Conservation (phyloP, 805 yeast genomes). For the Metschnikowia aberdeeniae region DNA sequence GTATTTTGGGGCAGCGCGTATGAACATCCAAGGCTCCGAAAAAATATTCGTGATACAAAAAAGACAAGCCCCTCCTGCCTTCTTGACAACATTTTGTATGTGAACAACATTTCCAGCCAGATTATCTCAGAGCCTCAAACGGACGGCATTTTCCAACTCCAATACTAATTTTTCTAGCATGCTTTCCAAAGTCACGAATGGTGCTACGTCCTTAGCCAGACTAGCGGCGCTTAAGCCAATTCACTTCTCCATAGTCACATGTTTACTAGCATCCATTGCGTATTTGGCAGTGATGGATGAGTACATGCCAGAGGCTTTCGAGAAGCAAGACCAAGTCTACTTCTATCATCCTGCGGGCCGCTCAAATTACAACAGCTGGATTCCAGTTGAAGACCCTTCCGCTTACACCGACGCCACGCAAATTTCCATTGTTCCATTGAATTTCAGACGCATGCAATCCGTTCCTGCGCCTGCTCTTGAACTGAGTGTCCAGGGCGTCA, state of each 20-base stretch:
- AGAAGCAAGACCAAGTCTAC: constrained; percentile 23
- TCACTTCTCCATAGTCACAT: constrained; percentile 70
- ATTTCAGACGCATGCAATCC: constrained; percentile 46
- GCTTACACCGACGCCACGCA: constrained; percentile 42
- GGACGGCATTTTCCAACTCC: neutral
- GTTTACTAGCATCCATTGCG: constrained; percentile 73
- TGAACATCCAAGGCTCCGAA: constrained; percentile 1
- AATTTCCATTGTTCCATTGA: constrained; percentile 51
- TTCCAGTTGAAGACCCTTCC: constrained; percentile 39
- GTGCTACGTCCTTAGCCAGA: constrained; percentile 43
- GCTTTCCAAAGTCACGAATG: constrained; percentile 29
- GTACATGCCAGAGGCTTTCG: constrained; percentile 49
- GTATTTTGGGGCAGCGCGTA: constrained; percentile 2
- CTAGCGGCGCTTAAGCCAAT: constrained; percentile 79
- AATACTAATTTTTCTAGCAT: constrained; percentile 14
- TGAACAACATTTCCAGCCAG: too few relatives aligned
- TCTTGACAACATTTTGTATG: neutral
- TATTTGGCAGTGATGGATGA: constrained; percentile 73
- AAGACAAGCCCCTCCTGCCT: neutral
- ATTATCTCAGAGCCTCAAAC: too few relatives aligned
- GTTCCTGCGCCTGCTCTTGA: constrained; percentile 40
- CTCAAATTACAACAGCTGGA: constrained; percentile 44
- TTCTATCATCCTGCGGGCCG: constrained; percentile 38
- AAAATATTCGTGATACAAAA: constrained; percentile 4
- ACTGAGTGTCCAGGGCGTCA: constrained; percentile 34